Evolutionary conservation across 2,329 filamentous ascomycete species (phyloP), one percentile per base, ranked within the genome.

Genomic region (Phialophora verrucosa): DNA sequence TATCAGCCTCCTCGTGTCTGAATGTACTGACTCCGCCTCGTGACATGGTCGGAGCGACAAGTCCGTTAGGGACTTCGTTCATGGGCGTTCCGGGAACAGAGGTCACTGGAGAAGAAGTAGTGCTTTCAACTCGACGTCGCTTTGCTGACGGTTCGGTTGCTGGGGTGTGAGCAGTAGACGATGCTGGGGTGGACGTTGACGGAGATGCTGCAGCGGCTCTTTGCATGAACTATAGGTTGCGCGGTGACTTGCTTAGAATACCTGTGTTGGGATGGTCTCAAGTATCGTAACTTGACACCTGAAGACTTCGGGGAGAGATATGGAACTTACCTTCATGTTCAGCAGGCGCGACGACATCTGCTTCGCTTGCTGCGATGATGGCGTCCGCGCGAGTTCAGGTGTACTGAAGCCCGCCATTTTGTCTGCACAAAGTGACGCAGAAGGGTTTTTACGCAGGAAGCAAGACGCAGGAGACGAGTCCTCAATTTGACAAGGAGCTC

Each of bases 341-440:
- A 73, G 57, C 29, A 73, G 65, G 54, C 71, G 65, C 17, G 70
- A 71, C 51, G 71, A 73, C 67, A 73, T 72, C 53, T 69, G 65
- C 64, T 73, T 73, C 29, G 63, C 35, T 1, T 67, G 57, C 56
- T 67, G 62, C 38, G 62, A 61, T 55, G 55, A 31, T 49, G 38
- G 62, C 44, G 63, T 62, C 25, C 49, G 10, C 29, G 62, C 29
- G 63, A 62, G 32, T 56, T 59, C 2, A 63, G 58, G 58, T 27
- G 58, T 61, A 20, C 63, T 69, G 60, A 67, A 47, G 44, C 66
- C 66, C 54, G 66, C 67, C 69, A 69, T 69, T 1, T 60, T 69
- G 32, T 10, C 12, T 53, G 27, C n/a, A 53, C 6, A 14, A 27
- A 5, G 11, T 10, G 14, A 47, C 31, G 3, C 44, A 50, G 54